Evolutionary conservation across 2,329 filamentous ascomycete genomes (phyloP), one percentile per base, ranked within the genome.

Genomic region (Nemania diffusa): DNA sequence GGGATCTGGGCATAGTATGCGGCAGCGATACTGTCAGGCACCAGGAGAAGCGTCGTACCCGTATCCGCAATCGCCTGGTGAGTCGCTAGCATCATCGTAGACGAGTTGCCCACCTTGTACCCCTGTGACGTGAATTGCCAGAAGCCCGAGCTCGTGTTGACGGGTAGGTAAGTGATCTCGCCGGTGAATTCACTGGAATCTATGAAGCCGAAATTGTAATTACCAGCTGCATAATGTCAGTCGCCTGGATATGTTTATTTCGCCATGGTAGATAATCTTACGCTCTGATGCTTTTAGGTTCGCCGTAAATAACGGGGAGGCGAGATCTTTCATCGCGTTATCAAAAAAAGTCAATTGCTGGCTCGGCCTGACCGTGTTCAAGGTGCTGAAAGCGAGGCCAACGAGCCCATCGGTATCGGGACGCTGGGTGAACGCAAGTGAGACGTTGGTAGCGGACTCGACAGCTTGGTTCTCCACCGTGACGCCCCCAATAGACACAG

Each of bases 1-100:
- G 73, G 62, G 59, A 91, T 84, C 67, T 86, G 75, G 59, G 78
- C 76, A 80, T 90, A 91, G 83, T 91, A 91, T 59, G 81, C 84
- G 1, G 77, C 71, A 65, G 85, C 84, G 69, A 88, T 81, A 32
- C 75, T 72, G 69, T 82, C 76, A 44, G 86, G 85, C 48, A 90
- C 78, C 71, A 89, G 82, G 67, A 90, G 76, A 29, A 91, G 85
- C 11, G 88, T 89, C 69, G 89, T 91, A 57, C 89, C 89, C n/a
- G 89, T 91, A 79, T 91, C 89, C 73, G 87, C 86, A 29, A 78
- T 77, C 1, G 73, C 76, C n/a, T 75, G 27, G 65, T 78, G 76
- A 1, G 73, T 67, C 7, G 65, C 48, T 2, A 71, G 67, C 11
- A 71, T 61, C 7, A 55, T 59, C 5, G 52, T 40, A 8, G 26